A percentile compares a stretch with the other conserved stretches of the same genome.
These are phyloP conservation scores for Pseudoscleropodium purum DNA, from an alignment of 225 moss, liverwort and hornwort genomes.

Conservation along the genomic window DNA sequence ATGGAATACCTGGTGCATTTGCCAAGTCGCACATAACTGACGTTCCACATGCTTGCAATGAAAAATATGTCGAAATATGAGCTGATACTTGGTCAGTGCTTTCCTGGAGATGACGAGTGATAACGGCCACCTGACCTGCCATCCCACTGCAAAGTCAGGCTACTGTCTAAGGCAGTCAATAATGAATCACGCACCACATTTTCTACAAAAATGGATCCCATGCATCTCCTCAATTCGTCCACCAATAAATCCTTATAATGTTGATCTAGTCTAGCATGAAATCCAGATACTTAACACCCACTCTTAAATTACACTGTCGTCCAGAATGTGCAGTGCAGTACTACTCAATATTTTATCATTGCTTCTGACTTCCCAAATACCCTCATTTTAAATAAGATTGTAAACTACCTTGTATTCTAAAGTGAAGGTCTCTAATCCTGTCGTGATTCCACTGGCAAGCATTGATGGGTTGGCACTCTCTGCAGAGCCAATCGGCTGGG, in stretches of 20 bases:
- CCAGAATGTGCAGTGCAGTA: background rate
- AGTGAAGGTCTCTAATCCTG: slow-evolving; percentile 93
- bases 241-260: background rate
- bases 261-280: background rate
- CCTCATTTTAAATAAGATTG: background rate
- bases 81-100: slow-evolving; percentile 89
- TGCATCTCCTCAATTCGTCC: background rate
- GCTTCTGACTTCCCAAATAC: background rate
- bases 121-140: slow-evolving; percentile 83
- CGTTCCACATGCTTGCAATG: slow-evolving; percentile 96
- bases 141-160: slow-evolving; percentile 18
- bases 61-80: slow-evolving; percentile 95
- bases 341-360: background rate
- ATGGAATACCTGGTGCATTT: slow-evolving; percentile 74
- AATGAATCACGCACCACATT: background rate
- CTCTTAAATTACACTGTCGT: background rate
- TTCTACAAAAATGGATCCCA: background rate
- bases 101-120: slow-evolving; percentile 90
- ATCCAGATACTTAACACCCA: background rate
- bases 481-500: slow-evolving; percentile 46
- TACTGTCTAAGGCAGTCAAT: background rate
- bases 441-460: slow-evolving; percentile 55
- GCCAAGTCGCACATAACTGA: slow-evolving; percentile 95
- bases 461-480: slow-evolving; percentile 37
- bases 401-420: slow-evolving; percentile 78